phyloP scores from a whole-genome alignment of 2,329 filamentous ascomycete genomes.

The Pseudogymnoascus sp. region DNA sequence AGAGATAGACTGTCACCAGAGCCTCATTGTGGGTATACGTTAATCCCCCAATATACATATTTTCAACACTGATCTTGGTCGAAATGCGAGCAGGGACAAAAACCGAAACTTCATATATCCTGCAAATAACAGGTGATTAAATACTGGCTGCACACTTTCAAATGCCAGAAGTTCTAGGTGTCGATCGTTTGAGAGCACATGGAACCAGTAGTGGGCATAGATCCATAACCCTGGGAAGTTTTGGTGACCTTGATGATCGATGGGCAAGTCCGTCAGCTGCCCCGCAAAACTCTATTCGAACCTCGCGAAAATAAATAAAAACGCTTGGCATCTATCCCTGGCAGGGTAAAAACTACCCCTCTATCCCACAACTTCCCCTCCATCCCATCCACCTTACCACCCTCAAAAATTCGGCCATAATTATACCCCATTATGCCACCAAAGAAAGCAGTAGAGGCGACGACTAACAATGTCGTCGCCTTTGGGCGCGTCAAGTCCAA shows the following conservation, averaged over 20 bases:
- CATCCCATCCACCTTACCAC: neutral
- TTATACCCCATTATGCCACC: conserved; percentile 32
- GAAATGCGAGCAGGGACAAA: neutral
- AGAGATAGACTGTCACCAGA: neutral
- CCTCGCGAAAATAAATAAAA: neutral
- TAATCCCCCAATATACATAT: neutral
- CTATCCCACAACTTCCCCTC: conserved; percentile 7
- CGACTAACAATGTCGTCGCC: conserved; percentile 38
- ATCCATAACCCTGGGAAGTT: neutral
- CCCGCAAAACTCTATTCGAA: neutral
- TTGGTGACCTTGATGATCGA: neutral
- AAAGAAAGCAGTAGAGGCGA: conserved; percentile 30
- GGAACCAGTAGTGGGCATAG: neutral
- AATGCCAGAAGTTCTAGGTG: too few relatives aligned
- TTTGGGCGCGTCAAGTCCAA: conserved; percentile 39
- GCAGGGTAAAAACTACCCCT: conserved; percentile 4
- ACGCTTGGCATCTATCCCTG: neutral
- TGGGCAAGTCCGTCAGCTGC: neutral
- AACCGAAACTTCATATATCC: neutral
- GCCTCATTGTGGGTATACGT: neutral
- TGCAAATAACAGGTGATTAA: neutral
- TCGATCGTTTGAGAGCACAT: neutral
- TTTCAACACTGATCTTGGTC: neutral
- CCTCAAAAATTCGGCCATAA: neutral
- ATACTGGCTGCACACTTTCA: too few relatives aligned